These are phyloP conservation scores for Lactarius trivialis DNA, from an alignment of 768 basidiomycete species.

Conservation along the genomic window DNA sequence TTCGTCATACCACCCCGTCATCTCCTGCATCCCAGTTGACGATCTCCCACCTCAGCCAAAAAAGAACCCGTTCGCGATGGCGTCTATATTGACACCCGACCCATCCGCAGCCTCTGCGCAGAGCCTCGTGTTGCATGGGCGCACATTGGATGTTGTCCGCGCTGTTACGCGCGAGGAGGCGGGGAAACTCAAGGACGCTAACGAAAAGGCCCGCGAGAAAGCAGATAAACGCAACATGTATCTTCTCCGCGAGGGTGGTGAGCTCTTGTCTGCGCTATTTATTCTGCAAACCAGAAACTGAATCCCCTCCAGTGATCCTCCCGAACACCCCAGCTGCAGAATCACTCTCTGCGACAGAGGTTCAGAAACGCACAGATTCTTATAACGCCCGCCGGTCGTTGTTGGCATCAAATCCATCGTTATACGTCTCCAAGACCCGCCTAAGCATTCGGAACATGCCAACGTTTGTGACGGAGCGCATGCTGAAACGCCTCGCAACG, in stretches of 20 bases:
- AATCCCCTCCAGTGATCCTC: slow-evolving; percentile 62
- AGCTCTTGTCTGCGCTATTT: slow-evolving; percentile 26
- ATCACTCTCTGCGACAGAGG: slow-evolving; percentile 60
- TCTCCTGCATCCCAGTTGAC: background rate
- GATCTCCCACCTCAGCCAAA: slow-evolving; percentile 36
- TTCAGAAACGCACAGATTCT: slow-evolving; percentile 79
- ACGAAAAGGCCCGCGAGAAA: slow-evolving; percentile 78
- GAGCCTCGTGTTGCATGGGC: slow-evolving; percentile 82
- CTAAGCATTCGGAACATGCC: slow-evolving; percentile 93
- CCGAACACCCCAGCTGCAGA: slow-evolving; percentile 79
- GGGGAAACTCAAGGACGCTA: slow-evolving; percentile 79
- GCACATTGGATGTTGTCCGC: slow-evolving; percentile 83
- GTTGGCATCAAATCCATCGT: slow-evolving; percentile 84
- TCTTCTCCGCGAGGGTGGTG: slow-evolving; percentile 92
- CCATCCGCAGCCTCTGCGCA: slow-evolving; percentile 81
- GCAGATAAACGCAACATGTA: slow-evolving; percentile 95
- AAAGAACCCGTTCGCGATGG: slow-evolving; percentile 81
- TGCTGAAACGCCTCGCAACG: slow-evolving; percentile 80
- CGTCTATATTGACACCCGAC: slow-evolving; percentile 90
- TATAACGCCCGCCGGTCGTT: slow-evolving; percentile 81
- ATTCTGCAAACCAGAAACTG: background rate
- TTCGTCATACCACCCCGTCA: slow-evolving; percentile 3
- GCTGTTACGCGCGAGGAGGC: slow-evolving; percentile 92
- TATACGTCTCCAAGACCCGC: slow-evolving; percentile 92
- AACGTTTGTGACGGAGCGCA: slow-evolving; percentile 80